Conservation (phyloP, 495 filamentous ascomycete species). For the Penicillium malachiteum region DNA sequence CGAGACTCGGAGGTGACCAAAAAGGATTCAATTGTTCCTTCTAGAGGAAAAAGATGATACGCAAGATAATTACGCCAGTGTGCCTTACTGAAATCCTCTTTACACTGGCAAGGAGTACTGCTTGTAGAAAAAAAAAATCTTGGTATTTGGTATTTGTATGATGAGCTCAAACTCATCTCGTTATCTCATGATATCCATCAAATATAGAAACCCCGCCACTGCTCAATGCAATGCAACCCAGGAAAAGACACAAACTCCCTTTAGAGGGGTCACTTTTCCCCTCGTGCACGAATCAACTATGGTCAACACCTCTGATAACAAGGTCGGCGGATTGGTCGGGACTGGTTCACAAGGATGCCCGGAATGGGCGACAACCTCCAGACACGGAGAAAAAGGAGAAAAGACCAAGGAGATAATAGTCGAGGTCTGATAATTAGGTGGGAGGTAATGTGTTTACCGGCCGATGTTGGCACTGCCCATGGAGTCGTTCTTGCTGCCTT, state of each 20-base stretch:
- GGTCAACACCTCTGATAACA: not conserved
- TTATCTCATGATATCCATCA: constrained; percentile 34
- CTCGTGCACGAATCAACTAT: not conserved
- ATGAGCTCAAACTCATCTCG: constrained; percentile 19
- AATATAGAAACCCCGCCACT: constrained; percentile 26
- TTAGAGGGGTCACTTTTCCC: not conserved
- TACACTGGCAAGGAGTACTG: too few species aligned
- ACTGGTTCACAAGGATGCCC: not conserved
- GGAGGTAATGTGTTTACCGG: not conserved
- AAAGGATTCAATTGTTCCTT: too few species aligned
- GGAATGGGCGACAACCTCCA: too few species aligned
- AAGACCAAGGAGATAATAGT: not conserved
- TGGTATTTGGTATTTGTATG: constrained; percentile 17
- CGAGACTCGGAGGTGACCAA: too few species aligned
- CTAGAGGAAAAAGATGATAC: too few species aligned
- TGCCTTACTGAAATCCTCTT: too few species aligned
- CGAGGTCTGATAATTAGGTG: not conserved
- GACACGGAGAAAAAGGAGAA: not conserved
- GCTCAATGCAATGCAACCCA: constrained; percentile 20
- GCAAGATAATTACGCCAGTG: too few species aligned
- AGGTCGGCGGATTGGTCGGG: not conserved
- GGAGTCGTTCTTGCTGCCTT: constrained; percentile 32
- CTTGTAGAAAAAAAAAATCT: not conserved
- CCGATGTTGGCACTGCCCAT: constrained; percentile 1
- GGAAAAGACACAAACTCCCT: constrained; percentile 1